Evolutionary conservation across 148 eudicot species (phyloP).

Genomic region (Amaranthus cruentus): DNA sequence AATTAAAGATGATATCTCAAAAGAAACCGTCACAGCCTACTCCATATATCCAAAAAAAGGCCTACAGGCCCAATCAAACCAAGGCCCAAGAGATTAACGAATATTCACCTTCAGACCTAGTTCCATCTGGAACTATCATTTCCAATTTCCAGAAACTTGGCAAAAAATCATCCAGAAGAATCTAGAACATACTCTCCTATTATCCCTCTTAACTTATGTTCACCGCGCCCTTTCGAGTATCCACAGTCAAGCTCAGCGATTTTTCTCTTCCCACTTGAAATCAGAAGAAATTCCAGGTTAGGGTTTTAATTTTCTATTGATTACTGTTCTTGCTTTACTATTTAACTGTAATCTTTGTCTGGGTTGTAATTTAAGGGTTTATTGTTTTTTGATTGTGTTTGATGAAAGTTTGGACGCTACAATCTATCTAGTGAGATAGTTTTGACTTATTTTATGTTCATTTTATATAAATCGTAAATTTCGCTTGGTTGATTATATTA

Average conservation of each 20-base stretch:
- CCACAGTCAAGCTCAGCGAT: background rate
- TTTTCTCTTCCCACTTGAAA: background rate
- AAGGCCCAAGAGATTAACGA: too few relatives aligned
- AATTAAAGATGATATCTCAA: too few relatives aligned
- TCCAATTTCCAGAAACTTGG: background rate
- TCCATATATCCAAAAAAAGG: too few relatives aligned
- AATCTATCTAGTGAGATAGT: too few relatives aligned
- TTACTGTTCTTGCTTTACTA: background rate
- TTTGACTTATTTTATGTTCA: too few relatives aligned
- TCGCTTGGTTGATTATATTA: too few relatives aligned
- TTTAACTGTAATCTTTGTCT: background rate
- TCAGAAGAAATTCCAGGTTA: background rate
- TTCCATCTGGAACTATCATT: too few relatives aligned
- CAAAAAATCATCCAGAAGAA: conserved; percentile 10
- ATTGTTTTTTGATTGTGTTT: background rate
- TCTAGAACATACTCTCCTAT: conserved; percentile 12
- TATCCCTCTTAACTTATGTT: background rate
- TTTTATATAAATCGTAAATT: too few relatives aligned
- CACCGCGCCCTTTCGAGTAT: background rate
- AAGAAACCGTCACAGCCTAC: too few relatives aligned
- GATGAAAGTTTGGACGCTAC: too few relatives aligned
- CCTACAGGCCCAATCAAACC: too few relatives aligned
- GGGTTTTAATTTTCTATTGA: background rate
- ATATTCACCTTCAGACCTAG: too few relatives aligned
- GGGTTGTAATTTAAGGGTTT: background rate